Base-by-base conservation (phyloP, 2,329 filamentous ascomycete species). In the Thielaviopsis musarum region DNA sequence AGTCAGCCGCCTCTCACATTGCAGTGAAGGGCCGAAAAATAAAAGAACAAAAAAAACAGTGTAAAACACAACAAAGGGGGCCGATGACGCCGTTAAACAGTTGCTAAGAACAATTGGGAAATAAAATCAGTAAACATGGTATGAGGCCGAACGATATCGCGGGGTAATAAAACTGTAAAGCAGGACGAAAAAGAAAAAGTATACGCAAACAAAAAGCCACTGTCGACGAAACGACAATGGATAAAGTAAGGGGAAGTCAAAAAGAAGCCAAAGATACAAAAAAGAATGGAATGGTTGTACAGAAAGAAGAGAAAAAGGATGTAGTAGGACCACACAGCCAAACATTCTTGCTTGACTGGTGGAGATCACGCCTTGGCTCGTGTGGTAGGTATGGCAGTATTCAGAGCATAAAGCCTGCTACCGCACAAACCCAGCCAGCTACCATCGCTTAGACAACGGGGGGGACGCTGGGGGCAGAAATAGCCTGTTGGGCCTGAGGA, bases 401-500 rank as follows among this genome's bases (percentile, higher is more conserved):
- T 55, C 15, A 13, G 53, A 26, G 5, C n/a, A 5, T 15, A 51
- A 45, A 45, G 34, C 38, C 13, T 45, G 15, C 17, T n/a, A 45
- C 15, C 38, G 30, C 10, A 34, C 30, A 34, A 12, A 34, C 6
- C 10, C 30, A 34, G 10, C 38, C 13, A 45, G 17, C 38, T 3
- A 5, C 38, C 17, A 15, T 54, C n/a, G 19, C 34, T 57, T 70
- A 71, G 61, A 71, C 71, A 63, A 73, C 67, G 58, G 71, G 69
- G 53, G 69, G 48, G 30, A 49, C 58, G 38, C 53, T 61, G 51
- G 55, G 45, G 19, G 49, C 34, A 28, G 51, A 13, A 19, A 61
- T 54, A 22, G 52, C 17, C 48, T 57, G 54, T 2, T 24, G 51
- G 7, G 19, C 12, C 28, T 45, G 38, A 3, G 38, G 5, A 45